These are phyloP conservation scores for Takakia lepidozioides DNA, from an alignment of 225 moss, liverwort and hornwort genomes.

Conservation along the genomic window DNA sequence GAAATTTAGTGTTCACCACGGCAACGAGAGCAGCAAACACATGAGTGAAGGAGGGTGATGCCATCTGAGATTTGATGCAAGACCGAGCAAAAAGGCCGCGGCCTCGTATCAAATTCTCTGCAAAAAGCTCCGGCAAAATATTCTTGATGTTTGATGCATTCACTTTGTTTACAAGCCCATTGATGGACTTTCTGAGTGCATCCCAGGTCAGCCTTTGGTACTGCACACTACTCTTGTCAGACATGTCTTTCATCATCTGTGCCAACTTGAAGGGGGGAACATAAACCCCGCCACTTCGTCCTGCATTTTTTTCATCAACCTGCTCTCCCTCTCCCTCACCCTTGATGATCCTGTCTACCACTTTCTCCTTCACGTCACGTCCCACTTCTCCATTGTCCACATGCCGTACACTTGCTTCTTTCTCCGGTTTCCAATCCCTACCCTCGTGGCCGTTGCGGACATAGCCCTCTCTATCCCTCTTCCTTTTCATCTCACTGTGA, in stretches of 20 bases:
- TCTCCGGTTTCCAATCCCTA: no score
- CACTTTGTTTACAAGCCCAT: conserved; percentile 86
- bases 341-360: background rate
- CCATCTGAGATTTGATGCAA: conserved; percentile 96
- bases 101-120: conserved; percentile 81
- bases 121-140: conserved; percentile 80
- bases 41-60: conserved; percentile 85
- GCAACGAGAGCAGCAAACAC: conserved; percentile 78
- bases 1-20: conserved; percentile 88
- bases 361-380: conserved; percentile 5
- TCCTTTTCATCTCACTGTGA: conserved; percentile 15
- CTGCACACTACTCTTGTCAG: conserved; percentile 72
- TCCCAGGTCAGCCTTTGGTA: conserved; percentile 93
- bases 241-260: conserved; percentile 80
- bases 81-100: conserved; percentile 85
- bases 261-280: conserved; percentile 93
- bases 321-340: conserved; percentile 20
- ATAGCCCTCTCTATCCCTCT: conserved; percentile 9
- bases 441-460: no score
- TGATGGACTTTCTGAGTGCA: conserved; percentile 83
- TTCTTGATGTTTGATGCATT: conserved; percentile 84
- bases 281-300: conserved; percentile 81
- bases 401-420: conserved; percentile 6
- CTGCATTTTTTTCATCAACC: conserved; percentile 27
- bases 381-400: conserved; percentile 9